Base-by-base conservation (phyloP, 116 monocot species). In the Papilionanthe hybrid region DNA sequence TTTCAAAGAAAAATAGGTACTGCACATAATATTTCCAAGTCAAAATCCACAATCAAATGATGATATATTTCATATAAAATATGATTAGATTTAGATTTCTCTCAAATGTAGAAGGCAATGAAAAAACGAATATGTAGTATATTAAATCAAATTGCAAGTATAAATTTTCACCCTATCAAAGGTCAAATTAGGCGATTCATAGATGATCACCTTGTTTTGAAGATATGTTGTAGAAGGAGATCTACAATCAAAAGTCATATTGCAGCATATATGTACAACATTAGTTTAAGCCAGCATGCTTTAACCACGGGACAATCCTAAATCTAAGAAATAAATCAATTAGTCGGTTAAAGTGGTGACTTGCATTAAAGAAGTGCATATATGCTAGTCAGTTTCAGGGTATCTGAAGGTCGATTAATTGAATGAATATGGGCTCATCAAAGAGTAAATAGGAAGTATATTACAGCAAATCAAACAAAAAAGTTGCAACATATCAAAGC, bases 181-280 rank as follows among this genome's bases (percentile, higher is more conserved):
- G 67, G 22, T 42, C 15, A 72, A 72, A 42, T 15, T 72, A 20
- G 18, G 18, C 19, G 8, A 42, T 12, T 42, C 44, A 1, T 8
- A 43, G 63, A 43, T 44, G 18, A 72, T 81, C 56, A 91, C 96
- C 92, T 88, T 91, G 91, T 84, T 96, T 91, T 86, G 86, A 90
- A 82, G 85, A 88, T 89, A 88, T 48, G 86, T 76, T 72, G 81
- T 79, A 63, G 85, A 81, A 68, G 89, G 92, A 69, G 91, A 89
- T 82, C 89, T 94, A 15, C 53, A 53, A 17, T 53, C 53, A 53
- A 17, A 53, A 13, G 4, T 17, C 53, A 15, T 53, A 17, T 53
- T 53, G 53, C 53, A 15, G 17, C 53, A 53, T 13, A 53, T 4
- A 53, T 4, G 53, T 17, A 17, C 53, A 53, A 3, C 53, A 15